Evolutionary conservation across 2,329 filamentous ascomycete genomes (phyloP).

Genomic region (Clarireedia monteithiana): DNA sequence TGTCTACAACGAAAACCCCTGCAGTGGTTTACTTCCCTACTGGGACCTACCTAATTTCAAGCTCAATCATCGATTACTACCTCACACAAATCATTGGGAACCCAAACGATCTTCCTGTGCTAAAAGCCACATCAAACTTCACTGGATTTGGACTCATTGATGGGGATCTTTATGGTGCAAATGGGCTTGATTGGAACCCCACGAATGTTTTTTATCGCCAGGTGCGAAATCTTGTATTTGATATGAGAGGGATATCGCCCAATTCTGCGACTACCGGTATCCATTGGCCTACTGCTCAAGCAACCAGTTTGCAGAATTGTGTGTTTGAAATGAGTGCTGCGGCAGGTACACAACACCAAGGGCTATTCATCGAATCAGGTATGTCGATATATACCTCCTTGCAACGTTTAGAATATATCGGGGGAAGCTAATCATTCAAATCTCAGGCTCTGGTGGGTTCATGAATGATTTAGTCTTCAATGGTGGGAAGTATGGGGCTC

Average conservation of each 20-base stretch:
- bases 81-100: slow-evolving; percentile 25
- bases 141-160: slow-evolving; percentile 73
- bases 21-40: slow-evolving; percentile 23
- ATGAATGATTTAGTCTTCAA: slow-evolving; percentile 52
- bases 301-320: slow-evolving; percentile 55
- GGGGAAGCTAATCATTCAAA: background rate
- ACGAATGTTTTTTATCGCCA: slow-evolving; percentile 62
- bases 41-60: slow-evolving; percentile 24
- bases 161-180: slow-evolving; percentile 67
- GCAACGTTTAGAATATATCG: background rate
- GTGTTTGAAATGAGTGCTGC: slow-evolving; percentile 47
- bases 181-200: slow-evolving; percentile 67
- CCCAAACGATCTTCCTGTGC: slow-evolving; percentile 46
- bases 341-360: slow-evolving; percentile 42
- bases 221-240: slow-evolving; percentile 58
- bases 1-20: slow-evolving; percentile 42
- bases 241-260: slow-evolving; percentile 34
- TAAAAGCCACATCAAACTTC: slow-evolving; percentile 67
- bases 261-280: slow-evolving; percentile 32
- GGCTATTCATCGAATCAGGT: slow-evolving; percentile 51
- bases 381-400: background rate
- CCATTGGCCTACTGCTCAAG: slow-evolving; percentile 47
- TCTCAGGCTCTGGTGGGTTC: slow-evolving; percentile 46
- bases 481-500: slow-evolving; percentile 51
- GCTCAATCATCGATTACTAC: slow-evolving; percentile 20